Evolutionary conservation across 73 alveolate genomes (phyloP), one percentile per base, ranked within the genome.

Genomic region (Tetrahymena borealis): DNA sequence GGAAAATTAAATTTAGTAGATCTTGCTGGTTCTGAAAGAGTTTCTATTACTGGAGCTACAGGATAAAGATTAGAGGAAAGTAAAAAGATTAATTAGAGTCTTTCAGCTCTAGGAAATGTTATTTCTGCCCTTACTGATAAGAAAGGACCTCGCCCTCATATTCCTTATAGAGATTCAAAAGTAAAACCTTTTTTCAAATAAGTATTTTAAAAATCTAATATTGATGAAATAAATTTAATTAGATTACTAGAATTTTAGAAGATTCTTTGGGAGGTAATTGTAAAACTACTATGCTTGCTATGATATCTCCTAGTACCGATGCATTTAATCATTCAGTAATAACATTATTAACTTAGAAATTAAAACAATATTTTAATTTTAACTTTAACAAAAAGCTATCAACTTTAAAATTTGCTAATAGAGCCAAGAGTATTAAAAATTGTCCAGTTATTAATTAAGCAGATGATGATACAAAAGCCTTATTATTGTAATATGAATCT

Each of bases 361-460:
- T n/a, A n/a, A n/a, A n/a, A n/a, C n/a, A n/a, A n/a, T n/a, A n/a
- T n/a, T n/a, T n/a, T n/a, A n/a, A n/a, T n/a, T n/a, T n/a, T n/a
- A n/a, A n/a, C n/a, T n/a, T n/a, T n/a, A n/a, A n/a, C 5, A 60
- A 15, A 15, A 15, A 60, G 85, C 15, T 99, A 60, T 98, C 99
- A 0, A 99, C 99, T 32, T 96, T 99, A 43, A 98, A 99, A 93
- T 99, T 99, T 91, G 99, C 99, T 18, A 99, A 98, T 91, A 96
- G 99, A 91, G 99, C 99, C 36, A 99, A 99, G 95, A 97, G 97
- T 91, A 99, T 99, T 37, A 97, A 97, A 95, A 99, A 98, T 91
- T 94, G 98, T 24, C 99, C 99, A 11, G 96, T 96, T 79, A 98
- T 97, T 33, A 97, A 98, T 94, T 98, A 96, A 60, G 85, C 85